Base-by-base conservation (phyloP, 2,329 filamentous ascomycete species). In the Colletotrichum sp. region DNA sequence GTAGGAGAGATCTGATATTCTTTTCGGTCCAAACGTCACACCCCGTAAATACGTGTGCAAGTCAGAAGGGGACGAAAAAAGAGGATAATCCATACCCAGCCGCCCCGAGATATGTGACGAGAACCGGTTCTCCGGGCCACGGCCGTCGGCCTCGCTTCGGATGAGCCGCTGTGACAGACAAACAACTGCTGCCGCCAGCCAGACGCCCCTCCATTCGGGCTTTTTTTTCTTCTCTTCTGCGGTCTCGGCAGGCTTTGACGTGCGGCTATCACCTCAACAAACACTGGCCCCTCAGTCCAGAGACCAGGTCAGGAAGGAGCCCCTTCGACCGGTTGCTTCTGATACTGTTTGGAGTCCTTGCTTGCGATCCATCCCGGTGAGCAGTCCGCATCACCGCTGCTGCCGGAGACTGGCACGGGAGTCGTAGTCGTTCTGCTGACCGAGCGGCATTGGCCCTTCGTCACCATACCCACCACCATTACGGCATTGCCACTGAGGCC, bases 121-220 rank as follows among this genome's bases (percentile, higher is more conserved):
- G 72, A 72, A 61, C 72, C 68, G 68, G 60, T 63, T 75, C 36
- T 52, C 55, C 28, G 63, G 68, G 55, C 63, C 55, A 32, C 32
- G 30, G n/a, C 44, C 60, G 27, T 69, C 65, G 55, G 55, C 36
- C 68, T 36, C 39, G 48, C 36, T 72, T 36, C 57, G 48, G 71
- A 13, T 63, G 68, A 55, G 61, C 28, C 36, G 22, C 11, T 16
- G 12, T 28, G 52, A 30, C 36, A 65, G 44, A 39, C 68, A 70
- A 70, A 63, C 36, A 22, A 63, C 68, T 28, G 36, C 36, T 48
- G 25, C 34, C 27, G 48, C 48, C 65, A 32, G 44, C 28, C 28
- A 61, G 30, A 22, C 59, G 7, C 30, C 59, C 27, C 44, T n/a
- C 59, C 59, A n/a, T 32, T 61, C 28, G 28, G 59, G 59, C 44